These are phyloP conservation scores for Populus alba DNA, from an alignment of 345 rosid species.

Conservation along the genomic window DNA sequence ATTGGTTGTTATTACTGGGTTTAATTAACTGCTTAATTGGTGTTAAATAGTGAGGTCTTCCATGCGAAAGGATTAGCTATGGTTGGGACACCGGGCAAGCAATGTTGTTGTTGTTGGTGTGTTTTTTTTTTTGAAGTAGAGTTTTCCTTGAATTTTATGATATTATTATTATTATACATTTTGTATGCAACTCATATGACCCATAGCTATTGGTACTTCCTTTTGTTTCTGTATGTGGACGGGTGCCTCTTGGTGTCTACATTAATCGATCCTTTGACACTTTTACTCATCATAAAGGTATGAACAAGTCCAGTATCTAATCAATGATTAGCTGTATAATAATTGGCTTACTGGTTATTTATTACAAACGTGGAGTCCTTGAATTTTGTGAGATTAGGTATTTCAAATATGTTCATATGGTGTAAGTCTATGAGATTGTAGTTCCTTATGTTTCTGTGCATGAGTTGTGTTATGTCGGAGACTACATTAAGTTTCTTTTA, in stretches of 20 bases:
- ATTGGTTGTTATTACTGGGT: neutral
- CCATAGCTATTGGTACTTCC: neutral
- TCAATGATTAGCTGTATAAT: too few species aligned
- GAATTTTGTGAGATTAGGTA: neutral
- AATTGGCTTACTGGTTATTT: neutral
- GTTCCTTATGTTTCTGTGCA: neutral
- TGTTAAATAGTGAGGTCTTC: neutral
- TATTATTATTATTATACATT: too few species aligned
- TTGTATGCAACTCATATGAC: neutral
- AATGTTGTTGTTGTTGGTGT: too few species aligned
- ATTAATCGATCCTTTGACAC: neutral
- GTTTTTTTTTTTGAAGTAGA: too few species aligned
- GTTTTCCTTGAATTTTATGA: too few species aligned
- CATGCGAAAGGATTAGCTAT: neutral
- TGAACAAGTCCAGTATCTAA: neutral
- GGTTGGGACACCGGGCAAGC: too few species aligned
- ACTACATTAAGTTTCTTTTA: neutral
- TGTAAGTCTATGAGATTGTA: neutral
- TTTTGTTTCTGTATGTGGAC: neutral
- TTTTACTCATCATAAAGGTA: neutral
- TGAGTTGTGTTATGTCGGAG: neutral
- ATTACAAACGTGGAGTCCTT: neutral
- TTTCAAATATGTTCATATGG: neutral
- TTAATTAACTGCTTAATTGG: neutral
- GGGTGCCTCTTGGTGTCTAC: neutral